Base-by-base conservation (phyloP, 2,329 filamentous ascomycete species). In the Rhynchosporium graminicola region DNA sequence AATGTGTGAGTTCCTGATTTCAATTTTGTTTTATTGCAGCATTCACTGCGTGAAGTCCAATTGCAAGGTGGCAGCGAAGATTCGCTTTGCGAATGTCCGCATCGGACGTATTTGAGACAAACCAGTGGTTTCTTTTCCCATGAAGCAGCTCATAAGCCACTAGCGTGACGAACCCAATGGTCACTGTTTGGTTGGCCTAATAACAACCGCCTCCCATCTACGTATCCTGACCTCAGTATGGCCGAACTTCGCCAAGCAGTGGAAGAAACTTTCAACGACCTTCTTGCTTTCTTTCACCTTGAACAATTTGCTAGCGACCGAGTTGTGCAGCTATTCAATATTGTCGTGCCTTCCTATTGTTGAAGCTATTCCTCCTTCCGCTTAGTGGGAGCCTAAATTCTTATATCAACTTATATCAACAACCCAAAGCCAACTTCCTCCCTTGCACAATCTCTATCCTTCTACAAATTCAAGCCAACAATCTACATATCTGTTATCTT, bases 1-100 rank as follows among this genome's bases (percentile, higher is more conserved):
- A 90, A 91, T 75, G 86, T 88, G 91, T 95, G 86, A 87, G 91
- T 92, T 47, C 20, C 20, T 20, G 20, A 20, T 20, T 52, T 40
- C 48, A 26, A 12, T 29, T 56, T 55, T 46, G 15, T 40, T 59
- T 50, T 29, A 15, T 20, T 20, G 52, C 8, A 20, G 20, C 38
- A 2, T 46, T 31, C 2, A 20, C 38, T 9, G 31, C 31, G n/a
- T 52, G 12, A 7, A 15, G 28, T 36, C 33, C 12, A 29, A n/a
- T 60, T 40, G 15, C 2, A 31, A 38, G 29, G 28, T 3, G 3
- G 42, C 42, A 13, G 4, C 13, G 26, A 26, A 20, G n/a, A 9
- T 6, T 8, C 13, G 26, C 7, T 13, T n/a, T 36, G 15, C 3
- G 13, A 15, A 10, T 38, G 15, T 4, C 28, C 38, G 48, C 12